Conservation (phyloP, 192 early-diverging fungal species). For the Backusella mclennaniae region DNA sequence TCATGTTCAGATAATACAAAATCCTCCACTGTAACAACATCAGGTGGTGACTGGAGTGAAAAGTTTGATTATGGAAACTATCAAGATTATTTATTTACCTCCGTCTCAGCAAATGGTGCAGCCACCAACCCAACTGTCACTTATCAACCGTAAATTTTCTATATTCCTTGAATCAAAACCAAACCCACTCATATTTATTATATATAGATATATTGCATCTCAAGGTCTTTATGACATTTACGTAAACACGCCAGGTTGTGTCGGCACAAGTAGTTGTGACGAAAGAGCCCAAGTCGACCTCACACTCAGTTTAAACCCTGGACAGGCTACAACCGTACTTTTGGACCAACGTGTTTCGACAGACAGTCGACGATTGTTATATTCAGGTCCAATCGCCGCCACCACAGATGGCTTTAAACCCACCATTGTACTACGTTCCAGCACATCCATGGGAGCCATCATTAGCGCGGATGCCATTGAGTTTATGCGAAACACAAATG, state of each 20-base stretch:
- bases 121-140: conserved; percentile 13
- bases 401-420: conserved; percentile 22
- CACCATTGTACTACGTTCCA: conserved; percentile 7
- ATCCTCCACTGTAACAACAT: neutral
- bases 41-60: conserved; percentile 16
- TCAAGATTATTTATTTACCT: conserved; percentile 14
- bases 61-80: conserved; percentile 15
- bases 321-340: neutral
- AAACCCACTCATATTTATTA: neutral
- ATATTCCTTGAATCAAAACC: too few relatives aligned
- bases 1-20: neutral
- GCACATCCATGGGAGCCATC: neutral
- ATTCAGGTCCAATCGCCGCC: conserved; percentile 22
- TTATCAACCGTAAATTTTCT: conserved; percentile 21
- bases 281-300: conserved; percentile 25
- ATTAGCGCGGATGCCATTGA: conserved; percentile 28
- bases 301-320: neutral
- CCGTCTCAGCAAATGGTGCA: conserved; percentile 14
- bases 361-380: conserved; percentile 17
- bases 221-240: neutral
- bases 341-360: conserved; percentile 10
- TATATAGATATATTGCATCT: neutral
- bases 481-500: conserved; percentile 15
- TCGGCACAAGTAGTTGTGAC: conserved; percentile 19
- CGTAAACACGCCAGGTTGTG: conserved; percentile 35